Evolutionary conservation across 108 stramenopile species (phyloP).

Genomic region (Cylindrotheca fusiformis): DNA sequence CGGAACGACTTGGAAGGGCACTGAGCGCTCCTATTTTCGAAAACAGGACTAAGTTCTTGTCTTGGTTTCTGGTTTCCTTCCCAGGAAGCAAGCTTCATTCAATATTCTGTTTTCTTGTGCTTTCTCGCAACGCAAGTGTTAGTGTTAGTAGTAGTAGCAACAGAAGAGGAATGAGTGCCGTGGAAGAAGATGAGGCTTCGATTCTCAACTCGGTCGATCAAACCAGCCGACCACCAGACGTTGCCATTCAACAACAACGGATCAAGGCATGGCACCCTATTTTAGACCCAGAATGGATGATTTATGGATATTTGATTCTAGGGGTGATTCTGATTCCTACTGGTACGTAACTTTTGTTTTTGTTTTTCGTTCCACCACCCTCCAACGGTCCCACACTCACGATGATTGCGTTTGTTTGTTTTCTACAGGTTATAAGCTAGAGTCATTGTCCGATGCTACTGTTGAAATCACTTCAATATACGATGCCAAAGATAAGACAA

Average conservation of each 20-base stretch:
- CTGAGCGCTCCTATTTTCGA: too few relatives aligned
- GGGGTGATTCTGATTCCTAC: conserved; percentile 85
- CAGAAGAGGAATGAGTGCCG: not conserved
- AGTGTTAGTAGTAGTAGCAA: too few relatives aligned
- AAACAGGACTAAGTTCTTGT: too few relatives aligned
- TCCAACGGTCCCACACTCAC: too few relatives aligned
- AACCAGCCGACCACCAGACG: conserved; percentile 55
- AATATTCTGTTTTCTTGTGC: too few relatives aligned
- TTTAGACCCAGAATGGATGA: conserved; percentile 87
- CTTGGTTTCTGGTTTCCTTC: too few relatives aligned
- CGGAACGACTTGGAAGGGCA: too few relatives aligned
- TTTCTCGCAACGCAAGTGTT: too few relatives aligned
- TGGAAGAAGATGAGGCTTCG: conserved; percentile 21
- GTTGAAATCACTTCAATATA: conserved; percentile 62
- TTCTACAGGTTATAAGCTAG: conserved; percentile 51
- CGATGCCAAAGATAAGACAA: conserved; percentile 35
- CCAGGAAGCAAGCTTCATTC: too few relatives aligned
- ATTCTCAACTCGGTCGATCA: conserved; percentile 43
- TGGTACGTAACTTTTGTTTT: conserved; percentile 50
- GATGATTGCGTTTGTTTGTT: not conserved
- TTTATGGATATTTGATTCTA: conserved; percentile 68
- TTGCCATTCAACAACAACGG: conserved; percentile 81
- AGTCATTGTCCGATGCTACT: conserved; percentile 49
- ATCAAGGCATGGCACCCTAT: conserved; percentile 94
- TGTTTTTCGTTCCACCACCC: not conserved